A percentile compares a stretch with the other conserved stretches of the same genome.
Evolutionary conservation across 257 asterid species (phyloP).

Genomic region (Nicotiana obtusifolia): DNA sequence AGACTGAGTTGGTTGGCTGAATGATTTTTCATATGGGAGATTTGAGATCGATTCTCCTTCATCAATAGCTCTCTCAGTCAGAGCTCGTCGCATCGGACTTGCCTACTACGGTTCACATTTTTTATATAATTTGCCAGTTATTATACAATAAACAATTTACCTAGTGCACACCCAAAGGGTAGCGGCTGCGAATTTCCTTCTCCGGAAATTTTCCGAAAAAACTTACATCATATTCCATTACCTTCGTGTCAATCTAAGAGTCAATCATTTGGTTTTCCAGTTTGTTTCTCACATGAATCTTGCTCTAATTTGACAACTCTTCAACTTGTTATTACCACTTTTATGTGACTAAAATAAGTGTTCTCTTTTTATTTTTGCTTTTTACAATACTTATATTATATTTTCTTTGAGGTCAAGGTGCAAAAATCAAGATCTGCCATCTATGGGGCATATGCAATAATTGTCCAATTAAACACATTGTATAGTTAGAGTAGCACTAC

Average conservation of each 20-base stretch:
- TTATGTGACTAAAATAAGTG: not conserved
- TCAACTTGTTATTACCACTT: not conserved
- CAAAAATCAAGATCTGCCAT: conserved; percentile 1
- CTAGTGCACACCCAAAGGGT: no score
- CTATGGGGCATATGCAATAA: not conserved
- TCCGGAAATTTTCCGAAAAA: no score
- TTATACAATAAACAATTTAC: no score
- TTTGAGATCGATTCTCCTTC: no score
- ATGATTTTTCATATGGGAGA: rapidly evolving
- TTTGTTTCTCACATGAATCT: not conserved
- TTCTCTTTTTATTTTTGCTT: not conserved
- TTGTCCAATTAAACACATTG: not conserved
- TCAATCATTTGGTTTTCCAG: not conserved
- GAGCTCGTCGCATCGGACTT: no score
- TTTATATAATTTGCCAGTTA: rapidly evolving
- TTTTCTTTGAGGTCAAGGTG: not conserved
- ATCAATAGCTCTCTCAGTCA: rapidly evolving
- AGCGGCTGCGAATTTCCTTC: no score
- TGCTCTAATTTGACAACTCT: not conserved
- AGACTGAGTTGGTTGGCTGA: no score
- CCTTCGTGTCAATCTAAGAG: not conserved
- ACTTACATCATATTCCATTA: not conserved
- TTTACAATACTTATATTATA: not conserved
- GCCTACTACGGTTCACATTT: rapidly evolving
- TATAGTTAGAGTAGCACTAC: not conserved